Conservation (phyloP, 352 stramenopile genomes). For the Halophytophthora batemanensis region DNA sequence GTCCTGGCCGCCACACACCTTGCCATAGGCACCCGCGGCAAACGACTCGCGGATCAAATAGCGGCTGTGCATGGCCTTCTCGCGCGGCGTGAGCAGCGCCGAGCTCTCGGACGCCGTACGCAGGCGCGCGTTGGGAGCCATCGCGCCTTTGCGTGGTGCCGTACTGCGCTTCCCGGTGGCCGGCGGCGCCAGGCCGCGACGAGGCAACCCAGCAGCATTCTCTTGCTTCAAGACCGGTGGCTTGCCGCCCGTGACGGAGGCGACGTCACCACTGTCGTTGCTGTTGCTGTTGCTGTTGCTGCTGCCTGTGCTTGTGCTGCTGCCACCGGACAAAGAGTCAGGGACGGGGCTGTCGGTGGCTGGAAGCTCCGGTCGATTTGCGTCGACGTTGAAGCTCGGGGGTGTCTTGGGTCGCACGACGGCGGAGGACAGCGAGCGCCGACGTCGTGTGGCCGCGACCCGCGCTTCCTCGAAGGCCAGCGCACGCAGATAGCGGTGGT, state of each 20-base stretch:
- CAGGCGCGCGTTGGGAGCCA: constrained; percentile 11
- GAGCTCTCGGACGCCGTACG: constrained; percentile 32
- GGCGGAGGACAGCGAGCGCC: constrained; percentile 20
- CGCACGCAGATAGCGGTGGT: constrained; percentile 45
- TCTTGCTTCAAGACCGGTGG: constrained; percentile 9
- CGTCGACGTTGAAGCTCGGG: constrained; percentile 15
- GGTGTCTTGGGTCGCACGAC: constrained; percentile 15
- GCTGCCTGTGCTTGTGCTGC: too few relatives aligned
- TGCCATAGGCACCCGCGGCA: constrained; percentile 64
- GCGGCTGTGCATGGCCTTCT: constrained; percentile 65
- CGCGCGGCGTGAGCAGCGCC: constrained; percentile 39
- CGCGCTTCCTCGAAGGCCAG: constrained; percentile 48
- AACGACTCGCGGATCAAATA: constrained; percentile 78
- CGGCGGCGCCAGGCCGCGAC: not conserved
- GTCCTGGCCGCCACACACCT: constrained; percentile 52
- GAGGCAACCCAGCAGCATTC: too few relatives aligned
- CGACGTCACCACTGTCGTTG: constrained; percentile 9
- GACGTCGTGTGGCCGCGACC: constrained; percentile 38
- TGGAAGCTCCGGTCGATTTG: constrained; percentile 2
- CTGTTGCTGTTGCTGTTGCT: constrained; percentile 13
- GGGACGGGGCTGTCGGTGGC: not conserved
- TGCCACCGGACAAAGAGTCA: constrained; percentile 3
- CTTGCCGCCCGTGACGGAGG: constrained; percentile 6
- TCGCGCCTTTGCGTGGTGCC: constrained; percentile 9
- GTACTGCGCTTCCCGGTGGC: constrained; percentile 9